phyloP scores from a whole-genome alignment of 2,329 filamentous ascomycete species.

The Cladosporium sp. region DNA sequence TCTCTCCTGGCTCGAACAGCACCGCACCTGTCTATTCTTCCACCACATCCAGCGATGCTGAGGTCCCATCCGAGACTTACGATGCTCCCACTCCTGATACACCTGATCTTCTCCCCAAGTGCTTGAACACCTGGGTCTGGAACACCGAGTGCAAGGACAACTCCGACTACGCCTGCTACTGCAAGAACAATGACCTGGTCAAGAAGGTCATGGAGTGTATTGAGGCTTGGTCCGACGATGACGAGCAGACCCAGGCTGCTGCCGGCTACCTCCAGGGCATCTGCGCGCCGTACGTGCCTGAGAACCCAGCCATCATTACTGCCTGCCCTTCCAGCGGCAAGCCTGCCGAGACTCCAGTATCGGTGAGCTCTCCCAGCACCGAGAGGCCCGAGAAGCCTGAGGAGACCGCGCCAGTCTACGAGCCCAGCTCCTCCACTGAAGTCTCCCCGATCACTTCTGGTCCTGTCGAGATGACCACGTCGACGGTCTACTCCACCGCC shows the following conservation, averaged over 20 bases:
- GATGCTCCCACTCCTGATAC: conserved; percentile 35
- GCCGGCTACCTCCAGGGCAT: conserved; percentile 87
- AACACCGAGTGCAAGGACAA: conserved; percentile 74
- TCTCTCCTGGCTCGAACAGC: conserved; percentile 1
- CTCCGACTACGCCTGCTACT: conserved; percentile 81
- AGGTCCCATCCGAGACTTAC: not conserved
- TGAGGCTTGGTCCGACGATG: conserved; percentile 66
- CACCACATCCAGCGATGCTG: not conserved
- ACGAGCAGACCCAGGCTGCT: conserved; percentile 64
- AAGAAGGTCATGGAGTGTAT: conserved; percentile 78
- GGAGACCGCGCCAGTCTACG: conserved; percentile 13
- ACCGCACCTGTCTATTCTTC: conserved; percentile 3
- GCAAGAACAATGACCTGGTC: conserved; percentile 72
- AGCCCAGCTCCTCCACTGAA: conserved; percentile 12
- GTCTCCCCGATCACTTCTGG: conserved; percentile 7
- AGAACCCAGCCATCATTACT: conserved; percentile 84
- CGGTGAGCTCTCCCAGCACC: conserved; percentile 14
- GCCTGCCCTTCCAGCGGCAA: conserved; percentile 60
- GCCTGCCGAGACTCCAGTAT: conserved; percentile 27
- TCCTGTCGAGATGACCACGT: conserved; percentile 13
- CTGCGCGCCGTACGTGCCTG: conserved; percentile 68
- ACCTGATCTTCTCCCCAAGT: conserved; percentile 75
- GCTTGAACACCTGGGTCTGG: conserved; percentile 87
- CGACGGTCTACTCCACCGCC: conserved; percentile 19
- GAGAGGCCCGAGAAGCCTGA: not conserved